phyloP scores from a whole-genome alignment of 106 monocot species.

The Phalaenopsis equestris region DNA sequence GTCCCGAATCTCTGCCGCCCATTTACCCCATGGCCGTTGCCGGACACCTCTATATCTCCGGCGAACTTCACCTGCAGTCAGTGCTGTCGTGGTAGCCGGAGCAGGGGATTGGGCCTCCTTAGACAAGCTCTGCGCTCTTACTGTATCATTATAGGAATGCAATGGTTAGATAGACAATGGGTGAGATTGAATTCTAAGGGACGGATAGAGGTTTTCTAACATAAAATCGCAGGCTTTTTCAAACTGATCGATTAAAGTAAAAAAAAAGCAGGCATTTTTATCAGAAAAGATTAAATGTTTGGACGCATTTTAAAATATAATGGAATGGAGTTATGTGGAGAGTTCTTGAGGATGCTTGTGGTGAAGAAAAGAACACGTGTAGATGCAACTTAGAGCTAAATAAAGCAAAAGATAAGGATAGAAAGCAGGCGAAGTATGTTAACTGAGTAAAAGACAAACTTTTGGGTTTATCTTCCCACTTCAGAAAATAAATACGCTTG shows the following conservation, averaged over 20 bases:
- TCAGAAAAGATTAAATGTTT: not conserved
- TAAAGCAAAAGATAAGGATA: not conserved
- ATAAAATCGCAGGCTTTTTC: not conserved
- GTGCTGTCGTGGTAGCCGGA: not conserved
- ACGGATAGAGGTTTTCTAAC: not conserved
- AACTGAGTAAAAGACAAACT: not conserved
- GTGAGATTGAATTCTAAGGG: not conserved
- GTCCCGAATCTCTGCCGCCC: constrained; percentile 69
- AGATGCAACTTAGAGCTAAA: not conserved
- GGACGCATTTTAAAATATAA: not conserved
- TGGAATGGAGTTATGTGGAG: not conserved
- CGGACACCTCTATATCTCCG: constrained; percentile 53
- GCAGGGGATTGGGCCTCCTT: not conserved
- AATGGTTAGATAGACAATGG: too few relatives aligned
- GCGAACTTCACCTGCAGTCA: constrained; percentile 9
- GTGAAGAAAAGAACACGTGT: not conserved
- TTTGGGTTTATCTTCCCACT: not conserved
- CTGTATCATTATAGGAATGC: not conserved
- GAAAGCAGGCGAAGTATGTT: not conserved
- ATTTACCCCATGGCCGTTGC: constrained; percentile 69
- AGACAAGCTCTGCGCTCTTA: not conserved
- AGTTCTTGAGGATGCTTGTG: not conserved
- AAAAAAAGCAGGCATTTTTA: not conserved
- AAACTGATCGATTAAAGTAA: not conserved
- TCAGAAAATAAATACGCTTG: not conserved